These are phyloP conservation scores for Drechslerella dactyloides DNA, from an alignment of 2,329 filamentous ascomycete species.

Conservation along the genomic window DNA sequence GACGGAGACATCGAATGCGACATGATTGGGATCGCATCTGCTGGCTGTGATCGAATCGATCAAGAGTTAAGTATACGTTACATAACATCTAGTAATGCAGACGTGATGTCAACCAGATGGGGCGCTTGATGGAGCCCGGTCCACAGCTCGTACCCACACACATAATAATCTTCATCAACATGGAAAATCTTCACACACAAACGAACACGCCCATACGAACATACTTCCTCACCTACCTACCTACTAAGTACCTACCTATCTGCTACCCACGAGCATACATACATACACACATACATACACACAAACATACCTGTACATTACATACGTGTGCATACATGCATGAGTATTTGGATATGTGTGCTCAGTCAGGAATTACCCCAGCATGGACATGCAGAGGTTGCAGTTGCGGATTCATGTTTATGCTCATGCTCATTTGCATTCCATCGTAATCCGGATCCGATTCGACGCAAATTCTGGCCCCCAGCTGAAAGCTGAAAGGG, in stretches of 20 bases:
- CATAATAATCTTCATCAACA: background rate
- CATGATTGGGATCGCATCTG: no score
- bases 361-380: background rate
- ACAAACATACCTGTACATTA: background rate
- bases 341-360: background rate
- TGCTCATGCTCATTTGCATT: slow-evolving; percentile 6
- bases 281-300: background rate
- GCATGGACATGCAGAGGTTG: slow-evolving; percentile 9
- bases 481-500: slow-evolving; percentile 4
- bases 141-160: background rate
- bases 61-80: no score
- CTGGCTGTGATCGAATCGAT: no score
- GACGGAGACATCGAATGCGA: no score
- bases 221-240: background rate
- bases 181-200: background rate
- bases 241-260: background rate
- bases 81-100: no score
- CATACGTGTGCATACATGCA: background rate
- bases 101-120: background rate
- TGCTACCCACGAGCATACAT: no score
- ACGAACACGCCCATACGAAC: background rate
- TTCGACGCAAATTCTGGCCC: background rate
- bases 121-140: background rate
- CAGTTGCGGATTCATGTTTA: background rate
- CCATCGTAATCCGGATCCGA: slow-evolving; percentile 6